Percentiles rank a stretch among this genome's conserved stretches.
These are phyloP conservation scores for Grigorovia yakushimaensis DNA, from an alignment of 805 yeast species.

Conservation along the genomic window DNA sequence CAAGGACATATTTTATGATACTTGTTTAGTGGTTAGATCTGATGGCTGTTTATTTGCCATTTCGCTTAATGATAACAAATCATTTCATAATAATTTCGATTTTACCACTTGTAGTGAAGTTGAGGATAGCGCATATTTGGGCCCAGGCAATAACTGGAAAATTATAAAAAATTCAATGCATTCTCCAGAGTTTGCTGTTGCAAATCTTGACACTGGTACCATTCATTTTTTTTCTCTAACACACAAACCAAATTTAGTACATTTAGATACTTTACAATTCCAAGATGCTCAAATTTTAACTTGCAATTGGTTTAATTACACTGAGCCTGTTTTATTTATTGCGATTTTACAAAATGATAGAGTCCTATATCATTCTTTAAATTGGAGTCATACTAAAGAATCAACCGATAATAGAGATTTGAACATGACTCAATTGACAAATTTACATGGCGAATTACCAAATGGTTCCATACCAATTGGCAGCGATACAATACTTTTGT, in stretches of 20 bases:
- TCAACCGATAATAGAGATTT: neutral
- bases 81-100: too few relatives aligned
- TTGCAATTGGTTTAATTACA: neutral
- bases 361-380: neutral
- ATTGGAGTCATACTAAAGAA: neutral
- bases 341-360: neutral
- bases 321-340: neutral
- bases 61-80: constrained; percentile 4
- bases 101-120: neutral
- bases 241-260: neutral
- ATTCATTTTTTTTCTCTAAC: constrained; percentile 17
- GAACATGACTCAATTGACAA: constrained; percentile 8
- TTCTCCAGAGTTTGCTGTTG: constrained; percentile 11
- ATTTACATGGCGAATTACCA: constrained; percentile 11
- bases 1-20: constrained; percentile 2
- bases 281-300: neutral
- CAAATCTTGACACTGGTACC: constrained; percentile 8
- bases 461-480: constrained; percentile 16
- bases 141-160: constrained; percentile 8
- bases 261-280: neutral
- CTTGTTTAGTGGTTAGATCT: constrained; percentile 9
- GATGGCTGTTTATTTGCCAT: constrained; percentile 14
- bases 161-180: constrained; percentile 7
- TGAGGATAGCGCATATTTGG: neutral
- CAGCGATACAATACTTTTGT: constrained; percentile 10